Evolutionary conservation across 768 basidiomycete genomes (phyloP).

Genomic region (Lactarius pseudohatsudake): DNA sequence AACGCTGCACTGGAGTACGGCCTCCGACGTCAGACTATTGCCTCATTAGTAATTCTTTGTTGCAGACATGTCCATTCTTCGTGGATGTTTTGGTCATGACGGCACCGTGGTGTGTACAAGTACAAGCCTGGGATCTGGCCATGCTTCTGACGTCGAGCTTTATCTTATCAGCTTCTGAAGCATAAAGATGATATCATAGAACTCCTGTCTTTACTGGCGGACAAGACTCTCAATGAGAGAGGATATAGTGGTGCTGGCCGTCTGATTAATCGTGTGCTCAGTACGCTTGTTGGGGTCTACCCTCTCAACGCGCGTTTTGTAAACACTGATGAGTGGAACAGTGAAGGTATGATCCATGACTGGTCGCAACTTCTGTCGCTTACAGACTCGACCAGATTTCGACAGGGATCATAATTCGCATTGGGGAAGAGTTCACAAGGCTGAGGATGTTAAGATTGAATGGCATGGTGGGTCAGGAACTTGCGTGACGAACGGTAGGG

Average conservation of each 20-base stretch:
- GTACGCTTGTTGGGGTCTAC: slow-evolving; percentile 74
- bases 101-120: slow-evolving; percentile 57
- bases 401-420: slow-evolving; percentile 58
- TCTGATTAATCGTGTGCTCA: slow-evolving; percentile 70
- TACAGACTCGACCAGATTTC: slow-evolving; percentile 47
- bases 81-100: slow-evolving; percentile 78
- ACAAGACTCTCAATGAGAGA: slow-evolving; percentile 84
- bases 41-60: slow-evolving; percentile 3
- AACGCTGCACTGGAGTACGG: slow-evolving; percentile 89
- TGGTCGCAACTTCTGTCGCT: background rate
- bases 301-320: slow-evolving; percentile 78
- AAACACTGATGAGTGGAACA: slow-evolving; percentile 77
- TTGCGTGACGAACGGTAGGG: slow-evolving; percentile 6
- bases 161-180: slow-evolving; percentile 56
- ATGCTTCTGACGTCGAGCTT: slow-evolving; percentile 12
- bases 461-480: slow-evolving; percentile 70
- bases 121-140: slow-evolving; percentile 13
- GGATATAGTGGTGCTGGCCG: slow-evolving; percentile 82
- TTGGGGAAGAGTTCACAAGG: slow-evolving; percentile 81
- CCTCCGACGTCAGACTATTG: slow-evolving; percentile 30
- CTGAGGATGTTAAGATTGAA: slow-evolving; percentile 76
- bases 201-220: slow-evolving; percentile 63
- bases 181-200: slow-evolving; percentile 65
- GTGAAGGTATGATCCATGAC: slow-evolving; percentile 57
- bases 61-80: slow-evolving; percentile 75